A percentile compares a stretch with the other conserved stretches of the same genome.
Evolutionary conservation across 768 basidiomycete species (phyloP).

Genomic region (Roridomyces roridus): DNA sequence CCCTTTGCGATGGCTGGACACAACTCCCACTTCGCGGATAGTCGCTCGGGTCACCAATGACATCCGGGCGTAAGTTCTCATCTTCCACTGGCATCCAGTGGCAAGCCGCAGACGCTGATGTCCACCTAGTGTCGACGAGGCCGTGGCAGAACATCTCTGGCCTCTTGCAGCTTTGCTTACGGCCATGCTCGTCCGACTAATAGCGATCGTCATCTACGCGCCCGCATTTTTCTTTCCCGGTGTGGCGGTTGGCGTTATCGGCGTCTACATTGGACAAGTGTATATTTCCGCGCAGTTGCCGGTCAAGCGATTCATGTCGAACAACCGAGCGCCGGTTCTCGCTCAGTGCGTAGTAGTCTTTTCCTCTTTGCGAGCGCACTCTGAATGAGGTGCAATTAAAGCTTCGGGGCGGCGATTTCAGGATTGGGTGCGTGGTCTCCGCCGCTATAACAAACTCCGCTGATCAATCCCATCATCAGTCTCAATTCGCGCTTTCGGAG

Average conservation of each 20-base stretch:
- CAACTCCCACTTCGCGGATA: constrained; percentile 57
- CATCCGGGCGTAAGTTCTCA: constrained; percentile 25
- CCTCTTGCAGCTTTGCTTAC: not conserved
- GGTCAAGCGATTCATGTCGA: constrained; percentile 55
- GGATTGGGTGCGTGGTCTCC: constrained; percentile 37
- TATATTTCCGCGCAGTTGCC: constrained; percentile 55
- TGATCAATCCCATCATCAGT: not conserved
- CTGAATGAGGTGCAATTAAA: not conserved
- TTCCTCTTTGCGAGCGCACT: constrained; percentile 29
- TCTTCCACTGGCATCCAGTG: not conserved
- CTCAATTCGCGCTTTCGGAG: constrained; percentile 56
- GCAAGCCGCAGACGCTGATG: constrained; percentile 6
- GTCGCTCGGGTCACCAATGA: constrained; percentile 73
- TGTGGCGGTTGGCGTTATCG: constrained; percentile 44
- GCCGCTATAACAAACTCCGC: too few species aligned
- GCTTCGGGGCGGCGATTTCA: constrained; percentile 49
- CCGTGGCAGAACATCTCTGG: constrained; percentile 11
- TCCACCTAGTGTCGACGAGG: too few species aligned
- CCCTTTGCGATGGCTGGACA: constrained; percentile 52
- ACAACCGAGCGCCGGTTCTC: constrained; percentile 41
- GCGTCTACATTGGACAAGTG: constrained; percentile 49
- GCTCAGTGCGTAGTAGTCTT: constrained; percentile 44
- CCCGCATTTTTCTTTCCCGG: constrained; percentile 55
- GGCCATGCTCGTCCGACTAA: constrained; percentile 35
- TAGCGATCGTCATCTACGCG: constrained; percentile 50